Conservation (phyloP, 176 grass and related monocot species). For the Triticum urartu region DNA sequence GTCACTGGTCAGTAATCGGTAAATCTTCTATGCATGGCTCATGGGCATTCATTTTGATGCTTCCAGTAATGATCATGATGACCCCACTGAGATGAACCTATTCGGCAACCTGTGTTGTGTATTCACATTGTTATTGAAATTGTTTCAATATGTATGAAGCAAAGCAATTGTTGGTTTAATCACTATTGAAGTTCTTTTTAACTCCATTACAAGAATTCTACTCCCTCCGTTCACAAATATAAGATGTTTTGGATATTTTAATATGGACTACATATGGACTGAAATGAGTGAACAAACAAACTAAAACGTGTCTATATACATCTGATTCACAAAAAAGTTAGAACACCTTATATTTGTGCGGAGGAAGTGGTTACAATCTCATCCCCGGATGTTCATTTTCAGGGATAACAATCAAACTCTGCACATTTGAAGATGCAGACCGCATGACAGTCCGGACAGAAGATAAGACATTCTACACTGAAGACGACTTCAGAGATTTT, state of each 20-base stretch:
- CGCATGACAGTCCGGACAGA: conserved; percentile 63
- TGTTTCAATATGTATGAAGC: neutral
- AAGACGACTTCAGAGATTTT: conserved; percentile 82
- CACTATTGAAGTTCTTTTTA: neutral
- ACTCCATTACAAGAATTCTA: neutral
- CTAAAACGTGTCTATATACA: too few species aligned
- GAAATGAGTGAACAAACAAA: too few species aligned
- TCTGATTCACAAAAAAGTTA: too few species aligned
- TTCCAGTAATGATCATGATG: neutral
- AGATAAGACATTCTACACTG: conserved; percentile 82
- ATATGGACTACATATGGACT: too few species aligned
- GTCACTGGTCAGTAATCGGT: neutral
- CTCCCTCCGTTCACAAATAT: too few species aligned
- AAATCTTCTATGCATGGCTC: neutral
- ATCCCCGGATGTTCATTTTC: conserved; percentile 5
- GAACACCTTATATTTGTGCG: too few species aligned
- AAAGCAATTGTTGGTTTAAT: neutral
- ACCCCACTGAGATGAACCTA: neutral
- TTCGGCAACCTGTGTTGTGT: neutral
- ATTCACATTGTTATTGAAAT: neutral
- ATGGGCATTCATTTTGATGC: neutral
- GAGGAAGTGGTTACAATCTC: neutral
- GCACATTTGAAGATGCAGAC: conserved; percentile 58
- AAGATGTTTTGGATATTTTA: too few species aligned
- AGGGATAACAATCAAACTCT: conserved; percentile 84